Percentiles rank a stretch among this genome's conserved stretches.
phyloP scores from a whole-genome alignment of 2,329 filamentous ascomycete genomes.

The Huntiella savannae region DNA sequence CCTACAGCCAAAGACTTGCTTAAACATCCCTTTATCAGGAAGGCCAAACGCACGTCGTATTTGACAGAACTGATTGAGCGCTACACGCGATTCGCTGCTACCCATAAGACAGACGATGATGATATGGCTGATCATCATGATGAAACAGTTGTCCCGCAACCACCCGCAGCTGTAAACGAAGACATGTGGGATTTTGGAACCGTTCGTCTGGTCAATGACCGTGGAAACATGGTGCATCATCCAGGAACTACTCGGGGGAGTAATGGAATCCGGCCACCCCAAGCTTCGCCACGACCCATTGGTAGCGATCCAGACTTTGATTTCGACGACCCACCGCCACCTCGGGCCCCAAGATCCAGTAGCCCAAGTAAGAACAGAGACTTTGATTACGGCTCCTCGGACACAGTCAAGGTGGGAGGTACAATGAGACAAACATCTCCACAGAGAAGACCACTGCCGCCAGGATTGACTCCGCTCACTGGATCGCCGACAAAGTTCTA shows the following conservation, averaged over 20 bases:
- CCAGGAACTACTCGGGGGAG: slow-evolving; percentile 53
- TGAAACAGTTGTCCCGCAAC: slow-evolving; percentile 19
- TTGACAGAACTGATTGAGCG: slow-evolving; percentile 89
- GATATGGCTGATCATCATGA: slow-evolving; percentile 35
- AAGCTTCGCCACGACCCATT: slow-evolving; percentile 32
- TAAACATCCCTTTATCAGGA: slow-evolving; percentile 75
- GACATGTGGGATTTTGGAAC: slow-evolving; percentile 99
- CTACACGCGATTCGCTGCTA: slow-evolving; percentile 69
- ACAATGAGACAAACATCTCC: slow-evolving; percentile 41
- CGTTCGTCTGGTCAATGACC: slow-evolving; percentile 58
- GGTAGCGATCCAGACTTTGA: slow-evolving; percentile 25
- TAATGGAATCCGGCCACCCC: slow-evolving; percentile 61
- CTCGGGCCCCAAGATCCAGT: slow-evolving; percentile 21
- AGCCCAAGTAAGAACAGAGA: slow-evolving; percentile 34
- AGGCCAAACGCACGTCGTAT: slow-evolving; percentile 90
- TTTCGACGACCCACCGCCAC: slow-evolving; percentile 26
- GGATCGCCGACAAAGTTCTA: slow-evolving; percentile 5
- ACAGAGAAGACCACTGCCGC: slow-evolving; percentile 34
- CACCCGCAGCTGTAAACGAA: slow-evolving; percentile 42
- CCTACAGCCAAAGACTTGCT: slow-evolving; percentile 74
- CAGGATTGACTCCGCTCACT: slow-evolving; percentile 9
- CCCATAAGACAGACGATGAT: slow-evolving; percentile 53
- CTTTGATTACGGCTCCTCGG: slow-evolving; percentile 23
- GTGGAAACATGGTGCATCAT: slow-evolving; percentile 35
- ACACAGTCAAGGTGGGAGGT: slow-evolving; percentile 35